Evolutionary conservation across 2,329 filamentous ascomycete genomes (phyloP), one percentile per base, ranked within the genome.

Genomic region (Macrophomina pseudophaseolina): DNA sequence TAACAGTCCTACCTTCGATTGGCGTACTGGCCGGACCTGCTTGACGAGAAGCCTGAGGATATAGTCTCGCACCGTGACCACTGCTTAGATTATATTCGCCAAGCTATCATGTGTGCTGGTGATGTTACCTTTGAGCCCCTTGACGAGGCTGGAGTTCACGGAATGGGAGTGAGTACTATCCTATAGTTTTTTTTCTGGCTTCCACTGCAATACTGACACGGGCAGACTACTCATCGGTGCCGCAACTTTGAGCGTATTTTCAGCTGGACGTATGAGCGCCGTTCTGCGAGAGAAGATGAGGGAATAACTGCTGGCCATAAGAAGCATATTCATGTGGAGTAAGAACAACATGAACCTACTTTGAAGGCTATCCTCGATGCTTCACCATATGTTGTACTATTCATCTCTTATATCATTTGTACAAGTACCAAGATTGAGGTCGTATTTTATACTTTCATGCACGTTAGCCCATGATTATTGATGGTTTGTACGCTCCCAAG

Each of bases 1-100:
- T 2, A 23, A 23, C 23, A 23, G 23, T 23, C 23, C 30, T 60
- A 76, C 4, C 67, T 78, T 16, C 72, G 76, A 35, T 74, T 75
- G 71, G 62, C 71, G 7, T 76, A 74, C 6, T 76, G 77, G 49
- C 52, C 52, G 4, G 28, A 35, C 8, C 8, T 4, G 12, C n/a
- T 56, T 16, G 23, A n/a, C 9, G 52, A 56, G 4, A 33, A n/a
- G 16, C 16, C 32, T 23, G 30, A 32, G 16, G 32, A 56, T 14
- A 32, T 35, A n/a, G 8, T 38, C 12, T 35, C n/a, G 8, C 52
- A 56, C 35, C 52, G 52, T 14, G 52, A 56, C 16, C 66, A 67
- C 18, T 67, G 66, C 66, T 52, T 67, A 28, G 66, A 67, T 53
- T 67, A 67, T 48, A 18, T 67, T 16, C 30, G 66, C 12, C 66